A percentile compares a stretch with the other conserved stretches of the same genome.
Evolutionary conservation across 2,329 filamentous ascomycete species (phyloP).

Genomic region (Exophiala bonariae): DNA sequence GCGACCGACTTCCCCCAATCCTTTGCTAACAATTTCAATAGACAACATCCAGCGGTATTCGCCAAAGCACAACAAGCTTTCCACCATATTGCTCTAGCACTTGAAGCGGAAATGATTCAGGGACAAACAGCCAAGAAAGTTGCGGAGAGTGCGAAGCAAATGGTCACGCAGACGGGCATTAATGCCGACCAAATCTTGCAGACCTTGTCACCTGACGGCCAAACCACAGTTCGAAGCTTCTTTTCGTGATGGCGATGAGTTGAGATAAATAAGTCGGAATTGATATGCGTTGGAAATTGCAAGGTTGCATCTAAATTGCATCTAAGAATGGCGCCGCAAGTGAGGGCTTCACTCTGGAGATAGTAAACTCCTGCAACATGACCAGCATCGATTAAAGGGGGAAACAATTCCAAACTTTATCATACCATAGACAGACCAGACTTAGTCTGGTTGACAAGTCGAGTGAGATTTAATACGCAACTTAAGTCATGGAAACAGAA

Average conservation of each 20-base stretch:
- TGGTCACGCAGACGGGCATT: slow-evolving; percentile 71
- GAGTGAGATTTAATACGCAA: no score
- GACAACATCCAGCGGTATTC: slow-evolving; percentile 78
- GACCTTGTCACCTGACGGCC: slow-evolving; percentile 75
- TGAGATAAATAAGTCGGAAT: no score
- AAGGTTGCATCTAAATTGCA: no score
- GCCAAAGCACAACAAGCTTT: slow-evolving; percentile 79
- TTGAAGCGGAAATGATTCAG: slow-evolving; percentile 87
- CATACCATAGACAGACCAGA: no score
- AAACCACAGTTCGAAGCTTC: slow-evolving; percentile 75
- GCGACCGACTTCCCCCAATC: slow-evolving; percentile 4
- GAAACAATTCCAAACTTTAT: no score
- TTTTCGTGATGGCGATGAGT: slow-evolving; percentile 56
- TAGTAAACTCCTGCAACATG: no score
- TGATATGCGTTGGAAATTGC: no score
- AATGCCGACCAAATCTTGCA: slow-evolving; percentile 75
- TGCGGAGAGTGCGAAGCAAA: slow-evolving; percentile 72
- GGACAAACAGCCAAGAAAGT: slow-evolving; percentile 78
- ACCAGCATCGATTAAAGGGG: no score
- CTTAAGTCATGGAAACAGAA: no score
- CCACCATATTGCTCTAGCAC: slow-evolving; percentile 78
- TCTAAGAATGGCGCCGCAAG: no score
- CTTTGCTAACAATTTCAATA: slow-evolving; percentile 40
- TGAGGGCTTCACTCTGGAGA: no score
- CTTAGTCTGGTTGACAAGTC: no score